Percentiles rank a stretch among this genome's conserved stretches.
phyloP scores from a whole-genome alignment of 2,329 filamentous ascomycete species.

The Rhytidhysteron rufulum region DNA sequence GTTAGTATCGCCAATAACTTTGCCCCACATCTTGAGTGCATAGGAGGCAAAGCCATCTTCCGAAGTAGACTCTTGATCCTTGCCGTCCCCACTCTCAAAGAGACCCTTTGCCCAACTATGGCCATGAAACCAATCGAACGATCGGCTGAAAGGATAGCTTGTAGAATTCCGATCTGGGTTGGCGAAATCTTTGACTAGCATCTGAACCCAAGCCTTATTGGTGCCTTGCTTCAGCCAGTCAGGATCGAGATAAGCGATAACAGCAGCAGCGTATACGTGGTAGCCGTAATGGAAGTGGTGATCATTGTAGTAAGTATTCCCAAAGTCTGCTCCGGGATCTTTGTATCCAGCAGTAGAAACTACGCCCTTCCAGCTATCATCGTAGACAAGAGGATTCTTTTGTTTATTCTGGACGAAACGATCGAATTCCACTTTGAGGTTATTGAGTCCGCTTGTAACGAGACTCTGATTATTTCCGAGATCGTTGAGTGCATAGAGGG shows the following conservation, averaged over 20 bases:
- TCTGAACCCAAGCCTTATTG: conserved; percentile 79
- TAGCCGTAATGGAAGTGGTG: conserved; percentile 72
- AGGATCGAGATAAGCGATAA: conserved; percentile 76
- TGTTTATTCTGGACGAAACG: conserved; percentile 45
- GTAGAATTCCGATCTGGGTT: conserved; percentile 67
- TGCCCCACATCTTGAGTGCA: conserved; percentile 92
- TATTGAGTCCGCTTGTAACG: conserved; percentile 47
- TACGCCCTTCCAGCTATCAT: conserved; percentile 70
- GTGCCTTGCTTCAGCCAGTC: conserved; percentile 59
- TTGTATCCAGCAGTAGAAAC: conserved; percentile 75
- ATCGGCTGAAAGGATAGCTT: conserved; percentile 72
- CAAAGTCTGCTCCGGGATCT: conserved; percentile 74
- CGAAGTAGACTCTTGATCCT: conserved; percentile 82
- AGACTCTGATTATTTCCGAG: conserved; percentile 54
- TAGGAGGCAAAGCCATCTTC: conserved; percentile 88
- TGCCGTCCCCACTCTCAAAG: conserved; percentile 67
- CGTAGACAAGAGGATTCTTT: conserved; percentile 52
- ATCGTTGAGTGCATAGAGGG: conserved; percentile 48
- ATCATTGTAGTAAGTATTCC: conserved; percentile 74
- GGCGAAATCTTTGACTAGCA: conserved; percentile 75
- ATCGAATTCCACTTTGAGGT: conserved; percentile 45
- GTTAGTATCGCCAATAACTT: conserved; percentile 66
- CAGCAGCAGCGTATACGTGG: conserved; percentile 79
- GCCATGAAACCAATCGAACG: conserved; percentile 92
- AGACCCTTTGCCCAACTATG: conserved; percentile 90